Evolutionary conservation across 2,329 filamentous ascomycete genomes (phyloP).

Genomic region (Ustulina deusta): DNA sequence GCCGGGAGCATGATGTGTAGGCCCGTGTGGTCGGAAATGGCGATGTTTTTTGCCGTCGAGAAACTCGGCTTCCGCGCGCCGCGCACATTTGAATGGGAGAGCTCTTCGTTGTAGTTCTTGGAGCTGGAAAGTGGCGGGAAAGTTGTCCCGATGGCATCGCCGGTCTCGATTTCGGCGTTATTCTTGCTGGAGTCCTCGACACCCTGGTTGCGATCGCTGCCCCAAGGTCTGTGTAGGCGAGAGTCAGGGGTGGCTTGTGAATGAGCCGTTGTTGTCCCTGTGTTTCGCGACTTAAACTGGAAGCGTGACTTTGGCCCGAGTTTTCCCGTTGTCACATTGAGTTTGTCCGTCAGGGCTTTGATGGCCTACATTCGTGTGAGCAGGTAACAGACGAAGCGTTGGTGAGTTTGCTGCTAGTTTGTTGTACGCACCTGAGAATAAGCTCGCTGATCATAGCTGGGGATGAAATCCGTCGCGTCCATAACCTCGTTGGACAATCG

Average conservation of each 20-base stretch:
- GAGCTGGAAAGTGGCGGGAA: conserved; percentile 50
- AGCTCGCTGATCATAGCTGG: conserved; percentile 88
- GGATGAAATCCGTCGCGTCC: conserved; percentile 83
- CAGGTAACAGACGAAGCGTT: background rate
- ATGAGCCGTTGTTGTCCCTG: conserved; percentile 62
- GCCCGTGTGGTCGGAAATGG: conserved; percentile 74
- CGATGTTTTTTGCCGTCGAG: conserved; percentile 69
- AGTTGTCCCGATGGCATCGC: conserved; percentile 55
- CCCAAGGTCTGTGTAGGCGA: conserved; percentile 39
- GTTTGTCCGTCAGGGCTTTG: conserved; percentile 82
- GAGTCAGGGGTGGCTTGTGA: conserved; percentile 55
- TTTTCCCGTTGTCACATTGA: conserved; percentile 75
- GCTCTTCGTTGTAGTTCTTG: conserved; percentile 70
- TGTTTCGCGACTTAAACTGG: conserved; percentile 77
- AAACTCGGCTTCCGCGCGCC: conserved; percentile 72
- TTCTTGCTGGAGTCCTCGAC: conserved; percentile 24
- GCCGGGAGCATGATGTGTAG: conserved; percentile 82
- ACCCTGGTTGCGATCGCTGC: conserved; percentile 41
- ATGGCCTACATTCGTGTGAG: conserved; percentile 67
- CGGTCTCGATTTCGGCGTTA: conserved; percentile 44
- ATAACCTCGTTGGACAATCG: conserved; percentile 85
- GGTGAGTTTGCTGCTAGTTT: background rate
- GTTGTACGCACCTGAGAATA: conserved; percentile 75
- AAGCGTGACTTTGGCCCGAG: conserved; percentile 84
- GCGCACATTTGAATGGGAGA: conserved; percentile 54